Conservation (phyloP, 768 basidiomycete genomes). For the Ramaria rubella region DNA sequence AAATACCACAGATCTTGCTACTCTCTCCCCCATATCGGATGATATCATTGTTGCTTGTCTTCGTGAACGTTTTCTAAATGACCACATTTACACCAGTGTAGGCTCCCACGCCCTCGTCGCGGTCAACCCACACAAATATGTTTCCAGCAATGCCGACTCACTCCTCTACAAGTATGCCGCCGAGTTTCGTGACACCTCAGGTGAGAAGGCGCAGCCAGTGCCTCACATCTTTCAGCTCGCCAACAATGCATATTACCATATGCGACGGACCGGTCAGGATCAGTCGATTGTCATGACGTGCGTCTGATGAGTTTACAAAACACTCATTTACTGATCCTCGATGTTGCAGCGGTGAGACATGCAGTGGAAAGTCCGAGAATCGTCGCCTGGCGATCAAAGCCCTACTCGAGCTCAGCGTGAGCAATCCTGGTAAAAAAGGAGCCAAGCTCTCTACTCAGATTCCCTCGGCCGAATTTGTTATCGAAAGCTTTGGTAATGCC, state of each 20-base stretch:
- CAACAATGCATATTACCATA: constrained; percentile 91
- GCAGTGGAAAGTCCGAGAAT: constrained; percentile 91
- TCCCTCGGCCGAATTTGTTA: constrained; percentile 90
- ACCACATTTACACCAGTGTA: constrained; percentile 71
- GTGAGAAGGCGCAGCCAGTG: constrained; percentile 51
- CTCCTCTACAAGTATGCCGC: constrained; percentile 79
- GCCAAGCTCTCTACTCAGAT: constrained; percentile 81
- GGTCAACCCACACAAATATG: constrained; percentile 90
- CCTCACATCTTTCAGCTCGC: constrained; percentile 93
- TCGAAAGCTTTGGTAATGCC: constrained; percentile 91
- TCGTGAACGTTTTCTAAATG: constrained; percentile 80
- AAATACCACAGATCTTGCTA: constrained; percentile 61
- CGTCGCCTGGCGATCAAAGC: constrained; percentile 87
- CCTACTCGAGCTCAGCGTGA: constrained; percentile 84
- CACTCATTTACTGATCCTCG: background rate
- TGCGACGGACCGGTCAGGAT: constrained; percentile 90
- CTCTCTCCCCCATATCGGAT: constrained; percentile 64
- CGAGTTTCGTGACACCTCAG: constrained; percentile 72
- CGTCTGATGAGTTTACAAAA: constrained; percentile 20
- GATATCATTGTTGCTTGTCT: constrained; percentile 80
- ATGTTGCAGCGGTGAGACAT: constrained; percentile 72
- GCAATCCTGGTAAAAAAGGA: constrained; percentile 88
- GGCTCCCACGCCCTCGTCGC: constrained; percentile 72
- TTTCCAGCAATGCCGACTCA: constrained; percentile 76
- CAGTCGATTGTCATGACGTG: constrained; percentile 85